Percentiles rank a stretch among this genome's conserved stretches.
Evolutionary conservation across 129 eudicot species (phyloP).

Genomic region (sunflower (Helianthus annuus)): HanXRQr2.0-SUNRISE NC_035435.2:1079632-1080131

Average conservation of each 20-base stretch:
- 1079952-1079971: no score
- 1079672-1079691: slow-evolving; percentile 39
- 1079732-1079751: slow-evolving; percentile 40
- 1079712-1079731: slow-evolving; percentile 46
- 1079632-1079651: slow-evolving; percentile 53
- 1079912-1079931: no score
- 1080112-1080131: slow-evolving; percentile 20
- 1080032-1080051: no score
- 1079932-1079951: no score
- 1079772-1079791: slow-evolving; percentile 22
- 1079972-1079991: no score
- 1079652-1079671: slow-evolving; percentile 43
- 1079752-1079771: slow-evolving; percentile 39
- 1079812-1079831: slow-evolving; percentile 48
- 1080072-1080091: no score
- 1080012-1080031: no score
- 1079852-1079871: no score
- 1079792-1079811: slow-evolving; percentile 31
- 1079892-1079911: no score
- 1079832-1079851: slow-evolving; percentile 1
- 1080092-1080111: slow-evolving; percentile 31
- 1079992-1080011: no score
- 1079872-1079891: no score
- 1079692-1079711: slow-evolving; percentile 45
- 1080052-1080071: no score